Evolutionary conservation across 2,329 filamentous ascomycete species (phyloP).

Genomic region (Talaromyces sp.): DNA sequence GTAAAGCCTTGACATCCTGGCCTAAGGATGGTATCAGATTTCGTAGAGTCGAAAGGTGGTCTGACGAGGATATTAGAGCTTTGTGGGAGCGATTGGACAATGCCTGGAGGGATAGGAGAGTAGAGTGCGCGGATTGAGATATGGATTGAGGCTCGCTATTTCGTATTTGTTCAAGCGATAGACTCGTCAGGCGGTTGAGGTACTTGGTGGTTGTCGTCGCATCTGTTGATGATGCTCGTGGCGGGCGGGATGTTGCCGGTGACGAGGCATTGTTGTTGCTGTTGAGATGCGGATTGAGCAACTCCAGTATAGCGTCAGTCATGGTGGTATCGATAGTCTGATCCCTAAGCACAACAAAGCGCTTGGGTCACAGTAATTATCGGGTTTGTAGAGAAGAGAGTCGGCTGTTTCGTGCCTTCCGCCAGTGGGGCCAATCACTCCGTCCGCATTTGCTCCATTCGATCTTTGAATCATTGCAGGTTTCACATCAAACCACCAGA

Average conservation of each 20-base stretch:
- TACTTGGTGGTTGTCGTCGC: slow-evolving; percentile 61
- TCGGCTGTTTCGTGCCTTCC: slow-evolving; percentile 4
- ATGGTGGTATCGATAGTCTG: slow-evolving; percentile 38
- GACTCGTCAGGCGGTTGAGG: slow-evolving; percentile 71
- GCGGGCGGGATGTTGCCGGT: slow-evolving; percentile 31
- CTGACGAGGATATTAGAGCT: slow-evolving; percentile 74
- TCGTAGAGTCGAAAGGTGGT: slow-evolving; percentile 69
- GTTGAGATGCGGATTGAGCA: slow-evolving; percentile 61
- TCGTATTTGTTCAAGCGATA: slow-evolving; percentile 69
- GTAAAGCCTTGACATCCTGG: slow-evolving; percentile 63
- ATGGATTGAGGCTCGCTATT: slow-evolving; percentile 74
- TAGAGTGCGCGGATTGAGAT: slow-evolving; percentile 74
- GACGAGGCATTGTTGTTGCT: slow-evolving; percentile 32
- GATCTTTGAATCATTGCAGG: slow-evolving; percentile 8
- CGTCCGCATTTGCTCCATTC: not conserved
- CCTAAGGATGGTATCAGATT: slow-evolving; percentile 69
- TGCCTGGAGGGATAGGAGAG: slow-evolving; percentile 76
- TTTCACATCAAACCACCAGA: not conserved
- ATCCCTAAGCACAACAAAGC: not conserved
- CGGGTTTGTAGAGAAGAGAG: not conserved
- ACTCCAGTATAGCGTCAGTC: slow-evolving; percentile 71
- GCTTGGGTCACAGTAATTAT: not conserved
- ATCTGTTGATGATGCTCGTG: slow-evolving; percentile 29
- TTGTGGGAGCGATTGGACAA: slow-evolving; percentile 88
- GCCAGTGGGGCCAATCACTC: not conserved